These are phyloP conservation scores for Salvia hispanica DNA, from an alignment of 257 asterid species.

Conservation along the genomic window DNA sequence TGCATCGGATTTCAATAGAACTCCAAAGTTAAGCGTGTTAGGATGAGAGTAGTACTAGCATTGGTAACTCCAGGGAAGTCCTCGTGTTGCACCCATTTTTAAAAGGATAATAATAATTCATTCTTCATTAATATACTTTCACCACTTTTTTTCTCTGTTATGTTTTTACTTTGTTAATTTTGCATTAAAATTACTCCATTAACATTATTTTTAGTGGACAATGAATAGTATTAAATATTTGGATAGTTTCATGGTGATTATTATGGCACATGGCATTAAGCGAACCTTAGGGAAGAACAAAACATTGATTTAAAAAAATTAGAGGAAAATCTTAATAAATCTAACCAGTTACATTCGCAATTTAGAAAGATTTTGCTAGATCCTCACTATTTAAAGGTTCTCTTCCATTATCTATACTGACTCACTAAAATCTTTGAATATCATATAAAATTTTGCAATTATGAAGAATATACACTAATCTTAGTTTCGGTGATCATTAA, in stretches of 20 bases:
- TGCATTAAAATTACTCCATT: no score
- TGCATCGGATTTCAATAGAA: no score
- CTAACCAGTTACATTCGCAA: constrained; percentile 41
- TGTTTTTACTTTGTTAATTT: no score
- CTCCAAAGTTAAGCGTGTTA: no score
- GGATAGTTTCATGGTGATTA: constrained; percentile 21
- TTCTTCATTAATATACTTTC: no score
- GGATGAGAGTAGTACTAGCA: no score
- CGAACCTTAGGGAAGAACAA: constrained; percentile 30
- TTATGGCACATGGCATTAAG: constrained; percentile 46
- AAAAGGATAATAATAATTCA: no score
- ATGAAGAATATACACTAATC: constrained; percentile 14
- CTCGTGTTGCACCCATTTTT: no score
- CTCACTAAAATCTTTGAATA: constrained; percentile 43
- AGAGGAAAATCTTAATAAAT: constrained; percentile 48
- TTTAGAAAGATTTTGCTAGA: constrained; percentile 41
- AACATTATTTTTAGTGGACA: no score
- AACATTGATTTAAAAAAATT: constrained; percentile 21
- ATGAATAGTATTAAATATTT: background rate
- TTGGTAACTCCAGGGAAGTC: no score
- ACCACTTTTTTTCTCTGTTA: no score
- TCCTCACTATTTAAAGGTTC: constrained; percentile 35
- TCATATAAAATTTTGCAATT: constrained; percentile 20
- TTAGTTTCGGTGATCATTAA: background rate
- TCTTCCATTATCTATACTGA: constrained; percentile 33